phyloP scores from a whole-genome alignment of 257 asterid genomes.

The Paraleonurus japonicus region DNA sequence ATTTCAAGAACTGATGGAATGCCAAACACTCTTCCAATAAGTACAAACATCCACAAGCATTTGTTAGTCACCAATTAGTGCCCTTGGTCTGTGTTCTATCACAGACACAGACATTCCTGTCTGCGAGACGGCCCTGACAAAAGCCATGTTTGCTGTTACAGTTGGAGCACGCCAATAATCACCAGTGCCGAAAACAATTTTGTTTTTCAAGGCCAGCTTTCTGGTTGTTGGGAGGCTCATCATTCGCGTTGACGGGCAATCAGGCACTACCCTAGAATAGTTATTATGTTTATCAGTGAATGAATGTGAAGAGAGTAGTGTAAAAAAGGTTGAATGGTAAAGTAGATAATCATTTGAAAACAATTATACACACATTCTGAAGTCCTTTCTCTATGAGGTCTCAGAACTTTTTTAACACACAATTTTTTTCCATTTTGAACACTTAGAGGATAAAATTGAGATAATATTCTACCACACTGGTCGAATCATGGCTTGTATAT shows the following conservation, averaged over 20 bases:
- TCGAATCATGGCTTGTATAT: neutral
- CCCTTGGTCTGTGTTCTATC: conserved; percentile 78
- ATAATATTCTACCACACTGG: neutral
- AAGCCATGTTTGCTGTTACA: conserved; percentile 87
- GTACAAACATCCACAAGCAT: neutral
- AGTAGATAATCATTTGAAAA: neutral
- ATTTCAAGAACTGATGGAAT: neutral
- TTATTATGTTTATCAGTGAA: conserved; percentile 23
- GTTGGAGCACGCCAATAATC: conserved; percentile 84
- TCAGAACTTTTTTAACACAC: neutral
- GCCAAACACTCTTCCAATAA: neutral
- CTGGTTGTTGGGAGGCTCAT: conserved; percentile 79
- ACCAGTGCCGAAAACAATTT: conserved; percentile 92
- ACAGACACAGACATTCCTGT: conserved; percentile 81
- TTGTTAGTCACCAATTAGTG: conserved; percentile 73
- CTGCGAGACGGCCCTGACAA: conserved; percentile 86
- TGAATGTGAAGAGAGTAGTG: neutral
- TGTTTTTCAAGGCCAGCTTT: conserved; percentile 83
- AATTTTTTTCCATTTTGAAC: conserved; percentile 15
- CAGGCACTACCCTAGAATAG: conserved; percentile 72
- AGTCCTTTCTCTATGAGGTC: neutral
- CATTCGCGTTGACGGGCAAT: conserved; percentile 75
- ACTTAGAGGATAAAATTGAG: neutral
- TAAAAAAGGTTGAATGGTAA: conserved; percentile 3
- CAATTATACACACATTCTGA: neutral